Base-by-base conservation (phyloP, 176 grass and related monocot genomes). In the Oryza punctata region DNA sequence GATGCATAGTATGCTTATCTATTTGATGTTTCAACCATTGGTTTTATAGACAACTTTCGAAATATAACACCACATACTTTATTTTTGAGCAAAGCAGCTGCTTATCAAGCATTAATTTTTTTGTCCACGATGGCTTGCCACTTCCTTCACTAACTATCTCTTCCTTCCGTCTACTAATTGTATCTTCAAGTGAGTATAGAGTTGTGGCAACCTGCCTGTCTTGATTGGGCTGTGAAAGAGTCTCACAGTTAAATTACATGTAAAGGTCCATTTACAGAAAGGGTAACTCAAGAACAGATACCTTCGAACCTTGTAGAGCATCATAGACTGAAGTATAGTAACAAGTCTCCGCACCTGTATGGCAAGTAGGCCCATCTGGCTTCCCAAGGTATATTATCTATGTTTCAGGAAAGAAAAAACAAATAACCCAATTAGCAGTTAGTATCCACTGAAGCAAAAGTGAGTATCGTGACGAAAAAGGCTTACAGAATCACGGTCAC, bases 371-470 rank as follows among this genome's bases (percentile, higher is more conserved):
- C 27, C 95, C 95, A 86, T 93, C 95, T 70, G 95, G 95, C 84
- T 87, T 91, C 49, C 95, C 95, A 61, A 98, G 87, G 72, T 98
- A 98, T 93, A 98, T 94, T 86, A 98, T 98, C 92, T 95, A 76
- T 86, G 29, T 82, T 74, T 38, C 64, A 43, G 72, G 14, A 12
- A 73, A 76, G 11, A 12, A 69, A 69, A 69, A 63, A 82, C 0
- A 33, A 52, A 64, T 2, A 47, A 5, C 21, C 7, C 13, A 81
- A 50, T 72, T 68, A 81, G 54, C 23, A 90, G 67, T 84, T 68
- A 86, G 54, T 63, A 75, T 15, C 29, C 57, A 59, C n/a, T 37
- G 10, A 78, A 80, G 16, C 72, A 66, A 77, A 76, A 67, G 5
- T 5, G 2, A 79, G 41, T 23, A 0, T 28, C 71, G 46, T 72